These are phyloP conservation scores for Xylariales sp. DNA, from an alignment of 2,329 filamentous ascomycete species.

Conservation along the genomic window DNA sequence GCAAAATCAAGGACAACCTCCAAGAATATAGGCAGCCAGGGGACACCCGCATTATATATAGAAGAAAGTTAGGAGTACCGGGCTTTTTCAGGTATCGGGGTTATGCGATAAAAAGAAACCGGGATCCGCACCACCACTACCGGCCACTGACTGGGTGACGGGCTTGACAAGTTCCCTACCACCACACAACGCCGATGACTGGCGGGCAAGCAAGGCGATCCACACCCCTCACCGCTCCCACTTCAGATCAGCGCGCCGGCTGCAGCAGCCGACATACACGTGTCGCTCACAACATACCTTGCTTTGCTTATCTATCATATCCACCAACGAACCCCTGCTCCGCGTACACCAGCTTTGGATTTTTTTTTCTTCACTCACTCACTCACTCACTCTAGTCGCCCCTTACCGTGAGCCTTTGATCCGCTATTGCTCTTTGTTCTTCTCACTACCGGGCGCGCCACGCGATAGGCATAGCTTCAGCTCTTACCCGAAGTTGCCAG, in stretches of 20 bases:
- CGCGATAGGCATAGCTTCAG: neutral
- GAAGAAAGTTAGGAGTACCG: neutral
- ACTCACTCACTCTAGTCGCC: neutral
- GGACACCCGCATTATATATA: no score
- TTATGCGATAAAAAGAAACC: neutral
- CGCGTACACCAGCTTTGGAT: neutral
- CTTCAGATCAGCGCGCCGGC: slow-evolving; percentile 9
- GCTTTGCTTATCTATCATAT: slow-evolving; percentile 4
- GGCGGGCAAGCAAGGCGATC: neutral
- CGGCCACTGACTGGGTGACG: neutral
- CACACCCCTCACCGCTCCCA: slow-evolving; percentile 25
- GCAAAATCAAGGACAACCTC: no score
- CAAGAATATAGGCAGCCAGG: no score
- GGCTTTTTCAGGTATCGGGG: neutral
- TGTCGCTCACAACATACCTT: slow-evolving; percentile 4
- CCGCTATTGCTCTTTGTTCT: neutral
- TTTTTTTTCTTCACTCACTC: neutral
- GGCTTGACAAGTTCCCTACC: no score
- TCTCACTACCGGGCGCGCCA: neutral
- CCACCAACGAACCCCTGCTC: neutral
- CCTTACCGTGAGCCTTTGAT: neutral
- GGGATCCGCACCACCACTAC: no score
- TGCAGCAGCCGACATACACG: slow-evolving; percentile 7
- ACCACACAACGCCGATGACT: neutral
- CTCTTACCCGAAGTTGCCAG: neutral